phyloP scores from a whole-genome alignment of 2,329 filamentous ascomycete genomes.

The Macrophomina pseudophaseolina region DNA sequence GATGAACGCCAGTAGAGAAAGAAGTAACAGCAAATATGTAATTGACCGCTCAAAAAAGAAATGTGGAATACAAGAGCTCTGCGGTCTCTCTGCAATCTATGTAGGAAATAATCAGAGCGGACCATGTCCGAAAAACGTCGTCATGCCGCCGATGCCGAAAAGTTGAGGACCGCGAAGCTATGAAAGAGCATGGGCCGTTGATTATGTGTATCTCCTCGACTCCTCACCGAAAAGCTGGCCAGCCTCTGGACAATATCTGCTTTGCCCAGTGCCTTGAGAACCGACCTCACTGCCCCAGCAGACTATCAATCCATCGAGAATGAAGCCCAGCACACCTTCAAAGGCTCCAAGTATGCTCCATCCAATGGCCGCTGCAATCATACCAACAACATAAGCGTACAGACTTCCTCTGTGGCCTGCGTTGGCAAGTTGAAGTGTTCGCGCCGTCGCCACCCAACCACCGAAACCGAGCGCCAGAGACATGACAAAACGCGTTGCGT shows the following conservation, averaged over 20 bases:
- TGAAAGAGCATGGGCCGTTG: neutral
- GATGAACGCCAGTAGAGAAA: constrained; percentile 2
- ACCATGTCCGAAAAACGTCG: constrained; percentile 11
- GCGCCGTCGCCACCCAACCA: constrained; percentile 94
- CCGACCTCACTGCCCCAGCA: constrained; percentile 87
- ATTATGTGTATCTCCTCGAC: constrained; percentile 27
- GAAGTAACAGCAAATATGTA: neutral
- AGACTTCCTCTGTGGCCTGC: constrained; percentile 71
- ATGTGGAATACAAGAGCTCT: neutral
- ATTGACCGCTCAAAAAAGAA: neutral
- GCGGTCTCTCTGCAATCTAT: constrained; percentile 19
- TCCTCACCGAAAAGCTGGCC: constrained; percentile 83
- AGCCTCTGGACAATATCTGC: constrained; percentile 88
- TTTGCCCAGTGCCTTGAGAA: constrained; percentile 63
- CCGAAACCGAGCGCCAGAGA: constrained; percentile 87
- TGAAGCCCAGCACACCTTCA: constrained; percentile 84
- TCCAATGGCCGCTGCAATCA: constrained; percentile 92
- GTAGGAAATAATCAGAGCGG: neutral
- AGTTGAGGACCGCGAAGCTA: neutral
- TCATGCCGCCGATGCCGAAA: constrained; percentile 4
- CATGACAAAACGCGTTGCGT: constrained; percentile 90
- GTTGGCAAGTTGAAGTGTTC: constrained; percentile 69
- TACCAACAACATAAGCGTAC: constrained; percentile 91
- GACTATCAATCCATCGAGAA: constrained; percentile 85
- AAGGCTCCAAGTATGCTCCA: constrained; percentile 92